Evolutionary conservation across 1,139 yeast genomes (phyloP), one percentile per base, ranked within the genome.

Genomic region (Pichia sp.): DNA sequence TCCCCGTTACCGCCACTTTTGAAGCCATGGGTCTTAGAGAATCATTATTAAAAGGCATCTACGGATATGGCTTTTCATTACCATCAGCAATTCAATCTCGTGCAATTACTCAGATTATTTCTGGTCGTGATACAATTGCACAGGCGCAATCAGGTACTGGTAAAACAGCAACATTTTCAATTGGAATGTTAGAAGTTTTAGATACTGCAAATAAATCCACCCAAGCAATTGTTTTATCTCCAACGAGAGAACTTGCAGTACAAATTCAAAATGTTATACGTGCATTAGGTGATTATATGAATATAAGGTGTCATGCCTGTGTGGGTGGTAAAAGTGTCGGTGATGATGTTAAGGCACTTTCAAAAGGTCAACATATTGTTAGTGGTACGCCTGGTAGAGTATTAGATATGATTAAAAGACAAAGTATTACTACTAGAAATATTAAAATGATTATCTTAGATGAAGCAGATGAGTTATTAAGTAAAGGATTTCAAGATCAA

Each of bases 101-200:
- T 56, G 98, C 97, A 31, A 92, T 92, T 47, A 76, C 85, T 68
- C 97, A 90, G 60, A 89, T 90, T 51, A 87, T 90, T 44, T 76
- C 82, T 43, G 97, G 97, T 5, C 76, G 82, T 57, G 98, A 92
- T 63, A 86, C 92, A 3, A 87, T 92, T 50, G 97, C 97, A 24
- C 98, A 92, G 66, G 97, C 97, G 10, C 98, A 92, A 63, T 87
- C 96, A 5, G 98, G 98, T 51, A 92, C 98, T 1, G 98, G 98
- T 60, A 92, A 92, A 64, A 92, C 98, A 0, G 98, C 97, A 23
- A 92, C 98, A 0, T 92, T 92, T 63, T 76, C 96, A 16, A 87
- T 92, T 47, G 96, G 96, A 10, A 83, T 87, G 82, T 69, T 92
- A 45, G 89, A 90, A 62, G 87, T 75, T 22, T 71, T 87, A 23